A percentile compares a stretch with the other conserved stretches of the same genome.
Conservation (phyloP, 345 rosid genomes). For the Boechera stricta region DNA sequence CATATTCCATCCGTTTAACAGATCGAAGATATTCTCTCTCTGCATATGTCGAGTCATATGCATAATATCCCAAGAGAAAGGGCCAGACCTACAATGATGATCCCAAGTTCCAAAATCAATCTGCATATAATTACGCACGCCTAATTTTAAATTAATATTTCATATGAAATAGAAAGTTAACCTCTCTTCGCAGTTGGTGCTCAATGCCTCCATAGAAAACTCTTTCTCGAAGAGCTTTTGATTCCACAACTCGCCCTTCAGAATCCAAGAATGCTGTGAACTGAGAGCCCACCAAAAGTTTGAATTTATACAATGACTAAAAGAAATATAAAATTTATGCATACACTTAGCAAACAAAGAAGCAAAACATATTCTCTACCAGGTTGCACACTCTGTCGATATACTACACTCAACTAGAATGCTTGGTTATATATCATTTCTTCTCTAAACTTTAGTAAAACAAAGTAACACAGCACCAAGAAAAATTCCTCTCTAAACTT, state of each 20-base stretch:
- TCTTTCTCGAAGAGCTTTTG: constrained; percentile 76
- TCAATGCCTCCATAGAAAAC: constrained; percentile 95
- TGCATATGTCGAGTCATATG: constrained; percentile 82
- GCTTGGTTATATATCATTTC: constrained; percentile 9
- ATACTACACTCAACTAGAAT: neutral
- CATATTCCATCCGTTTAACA: constrained; percentile 70
- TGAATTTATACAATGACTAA: constrained; percentile 19
- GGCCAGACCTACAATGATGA: constrained; percentile 75
- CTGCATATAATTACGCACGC: constrained; percentile 1
- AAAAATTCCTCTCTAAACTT: neutral
- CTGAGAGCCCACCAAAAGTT: constrained; percentile 50
- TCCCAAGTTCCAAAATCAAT: constrained; percentile 20
- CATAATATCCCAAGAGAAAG: constrained; percentile 79
- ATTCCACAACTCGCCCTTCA: constrained; percentile 80
- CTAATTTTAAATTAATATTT: neutral
- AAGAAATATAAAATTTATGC: constrained; percentile 9
- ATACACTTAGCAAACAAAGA: constrained; percentile 14
- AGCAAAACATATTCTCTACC: constrained; percentile 8
- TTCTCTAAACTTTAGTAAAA: neutral
- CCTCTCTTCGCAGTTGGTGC: constrained; percentile 79
- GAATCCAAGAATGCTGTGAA: constrained; percentile 84
- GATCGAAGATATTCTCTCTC: constrained; percentile 80
- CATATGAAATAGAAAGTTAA: constrained; percentile 42
- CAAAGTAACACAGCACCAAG: neutral
- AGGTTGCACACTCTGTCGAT: constrained; percentile 2